Base-by-base conservation (phyloP, 805 yeast species). In the Myxozyma nipponensis region DNA sequence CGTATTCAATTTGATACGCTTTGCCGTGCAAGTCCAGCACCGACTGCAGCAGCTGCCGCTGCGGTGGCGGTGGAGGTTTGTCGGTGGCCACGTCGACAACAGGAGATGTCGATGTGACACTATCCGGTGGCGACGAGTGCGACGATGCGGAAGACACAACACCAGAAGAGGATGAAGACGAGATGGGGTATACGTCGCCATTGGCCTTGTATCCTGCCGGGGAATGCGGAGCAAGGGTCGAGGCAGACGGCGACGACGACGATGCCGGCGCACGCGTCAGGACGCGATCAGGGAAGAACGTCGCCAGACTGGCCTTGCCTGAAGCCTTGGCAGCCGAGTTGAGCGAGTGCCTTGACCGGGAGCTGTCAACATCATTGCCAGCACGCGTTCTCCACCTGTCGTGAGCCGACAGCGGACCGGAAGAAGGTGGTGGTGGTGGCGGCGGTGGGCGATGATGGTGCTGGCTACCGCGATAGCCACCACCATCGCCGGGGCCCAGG, bases 1-100 rank as follows among this genome's bases (percentile, higher is more conserved):
- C 86, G 58, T 77, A 79, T 1, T 70, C 54, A 0, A 79, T 77
- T 52, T 68, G 73, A 59, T 70, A 74, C 46, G 69, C 67, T 46
- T 69, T 72, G 32, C 59, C 60, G 18, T 43, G 44, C 44, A 41
- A 30, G 26, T 38, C 52, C 5, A 46, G 42, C 5, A 40, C 56
- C 10, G 57, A 44, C 7, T 19, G 7, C 10, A 43, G 47, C 18
- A 26, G 44, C 18, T 22, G 44, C 15, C 44, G 25, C 5, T 38
- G 50, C 1, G 50, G 39, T 23, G 34, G 45, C 10, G 48, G 18
- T 7, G 36, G 38, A 2, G 25, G 34, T 7, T 38, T 4, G 10
- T n/a, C 18, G 7, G 42, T 5, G n/a, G n/a, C 39, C 26, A 9
- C 18, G 17, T 38, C 42, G 17, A 9, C 7, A 9, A 17, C 23